Evolutionary conservation across 78 protist species (phyloP).

Genomic region (Trichosphaerium sp.): DNA sequence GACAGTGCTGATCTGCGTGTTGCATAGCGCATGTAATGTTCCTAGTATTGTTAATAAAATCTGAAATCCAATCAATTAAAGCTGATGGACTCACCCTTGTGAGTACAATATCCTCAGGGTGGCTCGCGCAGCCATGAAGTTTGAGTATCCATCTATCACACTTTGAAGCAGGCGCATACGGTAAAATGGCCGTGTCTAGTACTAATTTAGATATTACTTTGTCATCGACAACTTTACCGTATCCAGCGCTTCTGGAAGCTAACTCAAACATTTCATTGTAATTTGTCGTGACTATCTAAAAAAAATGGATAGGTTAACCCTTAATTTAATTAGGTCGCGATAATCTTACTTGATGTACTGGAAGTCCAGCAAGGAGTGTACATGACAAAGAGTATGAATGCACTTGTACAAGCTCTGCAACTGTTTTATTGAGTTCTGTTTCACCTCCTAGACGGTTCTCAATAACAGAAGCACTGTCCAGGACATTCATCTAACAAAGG

Average conservation of each 20-base stretch:
- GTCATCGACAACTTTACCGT: constrained; percentile 7
- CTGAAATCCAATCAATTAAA: too few species aligned
- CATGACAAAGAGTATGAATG: constrained; percentile 1
- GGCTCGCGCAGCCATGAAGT: constrained; percentile 51
- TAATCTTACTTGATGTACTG: constrained; percentile 29
- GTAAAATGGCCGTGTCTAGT: constrained; percentile 4
- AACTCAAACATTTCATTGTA: constrained; percentile 52
- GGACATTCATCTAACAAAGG: not conserved
- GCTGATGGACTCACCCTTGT: too few species aligned
- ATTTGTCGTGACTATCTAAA: constrained; percentile 67
- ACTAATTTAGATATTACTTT: not conserved
- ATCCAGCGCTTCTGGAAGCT: constrained; percentile 20
- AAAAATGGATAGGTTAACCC: too few species aligned
- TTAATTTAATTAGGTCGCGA: constrained; percentile 31
- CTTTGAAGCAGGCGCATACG: not conserved
- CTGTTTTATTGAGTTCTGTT: not conserved
- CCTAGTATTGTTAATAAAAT: too few species aligned
- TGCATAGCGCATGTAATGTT: constrained; percentile 30
- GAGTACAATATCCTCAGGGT: constrained; percentile 50
- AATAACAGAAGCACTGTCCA: constrained; percentile 34
- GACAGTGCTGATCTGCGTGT: constrained; percentile 36
- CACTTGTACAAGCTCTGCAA: not conserved
- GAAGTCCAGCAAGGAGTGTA: constrained; percentile 11
- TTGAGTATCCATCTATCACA: constrained; percentile 36
- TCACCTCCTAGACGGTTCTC: constrained; percentile 26